Evolutionary conservation across 2,329 filamentous ascomycete species (phyloP), one percentile per base, ranked within the genome.

Genomic region (Alternaria panax): DNA sequence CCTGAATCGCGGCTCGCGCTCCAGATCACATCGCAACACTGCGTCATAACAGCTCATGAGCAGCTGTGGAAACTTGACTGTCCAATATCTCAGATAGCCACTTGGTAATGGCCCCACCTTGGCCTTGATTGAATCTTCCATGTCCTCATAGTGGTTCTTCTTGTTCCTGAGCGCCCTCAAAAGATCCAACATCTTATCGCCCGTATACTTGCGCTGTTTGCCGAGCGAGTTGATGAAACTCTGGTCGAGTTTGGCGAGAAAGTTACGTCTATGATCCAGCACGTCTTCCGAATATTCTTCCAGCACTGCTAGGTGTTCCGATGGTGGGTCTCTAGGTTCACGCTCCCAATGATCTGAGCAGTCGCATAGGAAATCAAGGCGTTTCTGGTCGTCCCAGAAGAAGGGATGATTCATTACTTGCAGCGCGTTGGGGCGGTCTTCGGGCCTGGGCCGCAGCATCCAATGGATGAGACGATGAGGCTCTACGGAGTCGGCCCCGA

Each of bases 291-390:
- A 82, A 43, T 82, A 80, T 3, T 79, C 78, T 71, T 89, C 86
- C 16, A 89, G 80, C 28, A 86, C 84, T 6, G 80, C 71, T 0
- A 98, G 84, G 1, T 89, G 84, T 0, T 81, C 75, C 0, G 92
- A 93, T 0, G 92, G 91, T 0, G 92, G 92, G 47, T 96, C 92
- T 27, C 93, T 88, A 0, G 89, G 88, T 75, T 98, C 94, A 67
- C 95, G 92, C 77, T 99, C 95, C 73, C 97, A 98, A 75, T 96
- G 92, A 76, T 99, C 95, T 0, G 93, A 97, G 8, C 96, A 93
- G 65, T 97, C 93, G 73, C 93, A 97, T n/a, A 99, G 84, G 78
- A 99, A 99, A 9, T 87, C 87, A 7, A 99, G 87, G 8, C 93
- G 89, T 75, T 96, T 95, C 75, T 96, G 94, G 0, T 92, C 81